Conservation (phyloP, 2,329 filamentous ascomycete species). For the Neofusicoccum sp. region DNA sequence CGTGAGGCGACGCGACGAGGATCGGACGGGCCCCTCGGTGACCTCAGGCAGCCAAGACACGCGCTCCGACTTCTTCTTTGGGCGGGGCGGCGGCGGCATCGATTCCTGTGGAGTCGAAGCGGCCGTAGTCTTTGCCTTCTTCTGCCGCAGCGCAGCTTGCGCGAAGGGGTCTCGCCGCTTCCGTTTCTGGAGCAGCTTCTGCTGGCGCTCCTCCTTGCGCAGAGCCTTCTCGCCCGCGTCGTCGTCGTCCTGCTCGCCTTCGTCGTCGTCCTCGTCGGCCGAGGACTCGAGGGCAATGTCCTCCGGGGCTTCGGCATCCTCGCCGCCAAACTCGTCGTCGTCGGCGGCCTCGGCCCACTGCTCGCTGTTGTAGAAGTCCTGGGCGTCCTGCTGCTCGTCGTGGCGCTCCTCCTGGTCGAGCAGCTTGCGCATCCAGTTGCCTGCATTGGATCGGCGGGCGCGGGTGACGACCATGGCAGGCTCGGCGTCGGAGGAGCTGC, state of each 20-base stretch:
- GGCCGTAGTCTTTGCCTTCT: constrained; percentile 33
- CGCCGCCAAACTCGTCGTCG: constrained; percentile 48
- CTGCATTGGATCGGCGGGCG: constrained; percentile 38
- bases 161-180: constrained; percentile 58
- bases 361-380: constrained; percentile 27
- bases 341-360: constrained; percentile 67
- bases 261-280: constrained; percentile 77
- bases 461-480: constrained; percentile 39
- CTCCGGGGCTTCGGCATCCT: constrained; percentile 52
- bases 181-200: constrained; percentile 66
- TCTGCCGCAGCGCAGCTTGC: constrained; percentile 39
- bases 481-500: constrained; percentile 21
- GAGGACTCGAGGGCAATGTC: constrained; percentile 83
- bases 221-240: constrained; percentile 85
- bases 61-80: constrained; percentile 69
- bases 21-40: constrained; percentile 61
- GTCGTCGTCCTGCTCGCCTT: constrained; percentile 63
- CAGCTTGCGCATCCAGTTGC: constrained; percentile 42
- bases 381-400: constrained; percentile 39
- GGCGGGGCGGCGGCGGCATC: constrained; percentile 26
- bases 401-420: constrained; percentile 37
- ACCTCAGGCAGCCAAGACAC: constrained; percentile 66
- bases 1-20: constrained; percentile 62
- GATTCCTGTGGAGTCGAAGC: constrained; percentile 48
- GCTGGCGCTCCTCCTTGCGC: constrained; percentile 70